These are phyloP conservation scores for Fusarium longipes DNA, from an alignment of 2,329 filamentous ascomycete genomes.

Conservation along the genomic window DNA sequence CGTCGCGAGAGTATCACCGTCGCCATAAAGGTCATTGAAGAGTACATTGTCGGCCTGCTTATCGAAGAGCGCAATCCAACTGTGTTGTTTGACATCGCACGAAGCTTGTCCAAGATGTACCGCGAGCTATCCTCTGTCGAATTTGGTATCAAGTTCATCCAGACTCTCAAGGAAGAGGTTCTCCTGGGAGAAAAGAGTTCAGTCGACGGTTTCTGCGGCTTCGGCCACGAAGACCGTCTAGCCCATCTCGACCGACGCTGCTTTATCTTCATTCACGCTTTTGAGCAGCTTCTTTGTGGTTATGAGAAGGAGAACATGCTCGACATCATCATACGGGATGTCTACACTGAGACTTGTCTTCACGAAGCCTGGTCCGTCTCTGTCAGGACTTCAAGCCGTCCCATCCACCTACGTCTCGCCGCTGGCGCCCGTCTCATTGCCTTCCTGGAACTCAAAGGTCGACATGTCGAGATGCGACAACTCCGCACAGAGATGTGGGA, in stretches of 20 bases:
- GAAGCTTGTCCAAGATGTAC: background rate
- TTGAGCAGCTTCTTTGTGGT: constrained; percentile 6
- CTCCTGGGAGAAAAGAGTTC: background rate
- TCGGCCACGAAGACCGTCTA: background rate
- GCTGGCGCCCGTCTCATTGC: background rate
- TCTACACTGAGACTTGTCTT: background rate
- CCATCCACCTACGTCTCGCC: background rate
- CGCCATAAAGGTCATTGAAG: constrained; percentile 4
- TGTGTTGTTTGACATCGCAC: background rate
- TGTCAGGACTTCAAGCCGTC: background rate
- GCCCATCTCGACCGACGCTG: constrained; percentile 2
- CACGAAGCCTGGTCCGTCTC: constrained; percentile 11
- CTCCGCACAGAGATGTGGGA: constrained; percentile 3
- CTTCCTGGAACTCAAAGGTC: background rate
- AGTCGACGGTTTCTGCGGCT: background rate
- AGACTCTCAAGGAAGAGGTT: background rate
- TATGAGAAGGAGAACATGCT: constrained; percentile 12
- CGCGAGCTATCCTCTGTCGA: constrained; percentile 1
- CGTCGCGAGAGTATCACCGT: background rate
- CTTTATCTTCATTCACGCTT: background rate
- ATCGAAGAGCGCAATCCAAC: constrained; percentile 3
- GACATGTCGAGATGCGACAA: background rate
- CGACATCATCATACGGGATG: background rate
- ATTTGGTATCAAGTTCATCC: constrained; percentile 11
- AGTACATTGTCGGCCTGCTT: background rate